Evolutionary conservation across 805 yeast species (phyloP), one percentile per base, ranked within the genome.

Genomic region (Candida loeiensis): DNA sequence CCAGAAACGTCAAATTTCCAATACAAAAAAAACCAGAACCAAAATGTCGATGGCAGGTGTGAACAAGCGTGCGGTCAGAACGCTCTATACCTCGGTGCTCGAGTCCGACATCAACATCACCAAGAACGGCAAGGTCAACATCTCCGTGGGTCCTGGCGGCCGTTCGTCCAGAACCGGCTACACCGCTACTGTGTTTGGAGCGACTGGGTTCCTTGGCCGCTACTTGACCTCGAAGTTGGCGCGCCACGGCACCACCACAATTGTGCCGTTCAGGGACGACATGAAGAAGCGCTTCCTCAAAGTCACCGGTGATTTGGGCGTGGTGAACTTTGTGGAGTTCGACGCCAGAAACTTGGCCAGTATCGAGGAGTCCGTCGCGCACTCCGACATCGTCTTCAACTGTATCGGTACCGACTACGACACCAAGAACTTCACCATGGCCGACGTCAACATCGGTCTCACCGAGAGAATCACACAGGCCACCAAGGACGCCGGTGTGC

Each of bases 101-200:
- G 72, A 64, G 34, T 63, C 67, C n/a, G 93, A 86, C 62, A 65
- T 82, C 54, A 79, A 79, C 58, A 79, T 86, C 62, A 82, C 91
- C 41, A 74, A 79, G 48, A 71, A 74, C 38, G 95, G 95, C 18
- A 85, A 87, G 56, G 82, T 88, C 32, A 73, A 79, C 50, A 59
- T 83, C 32, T 61, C 85, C n/a, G 69, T 72, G 25, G 95, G 95
- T 45, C 65, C 76, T 36, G 93, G 95, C 34, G 95, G 95, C 21
- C 73, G 86, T 43, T 82, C 91, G 4, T 85, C 95, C 20, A 76
- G 95, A 68, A 81, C 91, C 6, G 95, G 95, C 2, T 85, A 80
- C 64, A 85, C 90, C 3, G 95, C 90, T 16, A 85, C 95, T 1
- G 93, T 87, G 2, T 87, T 87, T 56, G 95, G 95, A 7, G 85